A percentile compares a stretch with the other conserved stretches of the same genome.
Evolutionary conservation across 345 rosid species (phyloP).

Genomic region (Dipteronia sinensis): DNA sequence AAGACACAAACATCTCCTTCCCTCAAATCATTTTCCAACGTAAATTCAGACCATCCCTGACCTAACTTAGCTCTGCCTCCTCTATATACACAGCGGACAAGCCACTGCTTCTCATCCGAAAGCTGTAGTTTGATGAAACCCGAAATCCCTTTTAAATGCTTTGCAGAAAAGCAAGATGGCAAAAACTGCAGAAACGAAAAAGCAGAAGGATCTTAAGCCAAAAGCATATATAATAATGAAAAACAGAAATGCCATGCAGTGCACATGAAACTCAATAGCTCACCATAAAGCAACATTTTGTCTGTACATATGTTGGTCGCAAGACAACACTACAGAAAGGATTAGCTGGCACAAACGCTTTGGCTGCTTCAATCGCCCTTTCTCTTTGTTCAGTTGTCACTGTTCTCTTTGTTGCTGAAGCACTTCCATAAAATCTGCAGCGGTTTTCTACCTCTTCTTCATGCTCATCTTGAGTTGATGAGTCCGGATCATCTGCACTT

Average conservation of each 20-base stretch:
- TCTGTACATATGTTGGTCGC: constrained; percentile 68
- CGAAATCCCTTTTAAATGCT: constrained; percentile 35
- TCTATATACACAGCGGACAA: constrained; percentile 40
- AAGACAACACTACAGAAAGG: constrained; percentile 77
- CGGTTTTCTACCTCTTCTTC: constrained; percentile 42
- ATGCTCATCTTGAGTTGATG: constrained; percentile 30
- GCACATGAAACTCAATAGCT: constrained; percentile 24
- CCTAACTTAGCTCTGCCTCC: constrained; percentile 36
- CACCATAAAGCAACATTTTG: constrained; percentile 70
- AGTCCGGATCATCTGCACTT: constrained; percentile 41
- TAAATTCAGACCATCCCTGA: constrained; percentile 59
- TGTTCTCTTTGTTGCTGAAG: constrained; percentile 66
- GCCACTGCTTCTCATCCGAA: constrained; percentile 50
- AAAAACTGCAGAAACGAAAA: constrained; percentile 41
- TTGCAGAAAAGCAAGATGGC: constrained; percentile 50
- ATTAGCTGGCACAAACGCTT: constrained; percentile 62
- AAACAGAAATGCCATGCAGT: neutral
- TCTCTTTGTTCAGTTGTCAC: constrained; percentile 74
- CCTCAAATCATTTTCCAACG: constrained; percentile 45
- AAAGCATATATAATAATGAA: neutral
- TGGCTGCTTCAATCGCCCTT: constrained; percentile 63
- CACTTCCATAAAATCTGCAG: constrained; percentile 52
- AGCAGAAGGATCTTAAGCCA: neutral
- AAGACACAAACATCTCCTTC: constrained; percentile 69
- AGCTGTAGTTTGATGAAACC: constrained; percentile 44